phyloP scores from a whole-genome alignment of 257 asterid genomes.

The Rehmannia glutinosa region DNA sequence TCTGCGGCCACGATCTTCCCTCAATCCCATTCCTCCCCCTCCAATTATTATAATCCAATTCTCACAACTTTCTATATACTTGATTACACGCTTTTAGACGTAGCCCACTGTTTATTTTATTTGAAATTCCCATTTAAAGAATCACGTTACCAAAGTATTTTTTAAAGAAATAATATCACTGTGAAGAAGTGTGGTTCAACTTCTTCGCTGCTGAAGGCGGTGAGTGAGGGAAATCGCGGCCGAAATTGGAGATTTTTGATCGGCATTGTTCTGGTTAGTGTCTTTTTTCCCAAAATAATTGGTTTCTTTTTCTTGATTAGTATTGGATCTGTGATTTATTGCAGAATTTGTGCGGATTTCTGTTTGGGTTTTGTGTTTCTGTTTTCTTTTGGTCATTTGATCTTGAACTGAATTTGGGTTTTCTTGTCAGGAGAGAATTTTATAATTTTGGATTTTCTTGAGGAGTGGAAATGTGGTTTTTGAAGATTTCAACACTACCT shows the following conservation, averaged over 20 bases:
- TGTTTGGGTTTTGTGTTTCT: neutral
- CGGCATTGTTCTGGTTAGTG: conserved; percentile 33
- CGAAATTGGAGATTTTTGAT: conserved; percentile 9
- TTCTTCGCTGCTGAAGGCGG: conserved; percentile 24
- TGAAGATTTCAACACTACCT: neutral
- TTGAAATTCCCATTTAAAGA: neutral
- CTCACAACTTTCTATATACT: neutral
- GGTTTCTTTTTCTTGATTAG: neutral
- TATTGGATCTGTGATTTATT: conserved; percentile 31
- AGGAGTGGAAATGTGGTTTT: neutral
- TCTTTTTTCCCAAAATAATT: neutral
- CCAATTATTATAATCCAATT: neutral
- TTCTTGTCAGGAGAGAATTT: neutral
- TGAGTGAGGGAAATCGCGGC: neutral
- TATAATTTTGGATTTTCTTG: neutral
- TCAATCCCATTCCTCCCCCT: neutral
- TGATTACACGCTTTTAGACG: neutral
- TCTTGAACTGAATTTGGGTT: neutral
- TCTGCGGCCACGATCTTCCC: conserved; percentile 43
- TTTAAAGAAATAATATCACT: neutral
- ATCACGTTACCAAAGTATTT: neutral
- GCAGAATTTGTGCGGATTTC: neutral
- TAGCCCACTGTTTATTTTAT: neutral
- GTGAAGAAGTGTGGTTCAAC: conserved; percentile 7
- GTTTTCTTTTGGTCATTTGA: neutral